Conservation (phyloP, 2,329 filamentous ascomycete genomes). For the Aspergillus melleus region DNA sequence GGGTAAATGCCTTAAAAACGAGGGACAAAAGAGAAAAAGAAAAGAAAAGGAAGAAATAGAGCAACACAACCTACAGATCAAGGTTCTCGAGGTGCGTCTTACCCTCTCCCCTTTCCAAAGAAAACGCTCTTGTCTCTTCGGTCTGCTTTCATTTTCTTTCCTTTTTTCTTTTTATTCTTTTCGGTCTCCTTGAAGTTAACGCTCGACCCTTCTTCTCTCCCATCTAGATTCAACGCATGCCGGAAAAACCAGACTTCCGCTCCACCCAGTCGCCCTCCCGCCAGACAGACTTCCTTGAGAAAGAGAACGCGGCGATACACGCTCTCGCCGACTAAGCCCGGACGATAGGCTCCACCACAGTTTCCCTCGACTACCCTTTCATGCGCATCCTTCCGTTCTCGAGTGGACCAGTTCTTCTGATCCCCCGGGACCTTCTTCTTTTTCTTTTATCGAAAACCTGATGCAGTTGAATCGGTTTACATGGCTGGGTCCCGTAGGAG, state of each 20-base stretch:
- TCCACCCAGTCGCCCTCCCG: conserved; percentile 21
- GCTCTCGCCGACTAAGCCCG: conserved; percentile 15
- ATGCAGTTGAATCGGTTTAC: conserved; percentile 46
- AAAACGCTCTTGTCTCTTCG: too few relatives aligned
- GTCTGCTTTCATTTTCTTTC: not conserved
- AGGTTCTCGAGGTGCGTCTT: conserved; percentile 17
- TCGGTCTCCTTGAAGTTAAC: not conserved
- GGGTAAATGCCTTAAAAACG: not conserved
- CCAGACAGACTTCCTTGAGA: conserved; percentile 27
- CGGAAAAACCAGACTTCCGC: conserved; percentile 38
- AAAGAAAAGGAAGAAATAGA: not conserved
- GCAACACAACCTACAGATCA: not conserved
- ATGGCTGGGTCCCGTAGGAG: conserved; percentile 53
- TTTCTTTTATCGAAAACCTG: conserved; percentile 26
- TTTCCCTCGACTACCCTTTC: conserved; percentile 23
- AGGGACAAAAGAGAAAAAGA: conserved; percentile 1
- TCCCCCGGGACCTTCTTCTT: conserved; percentile 10
- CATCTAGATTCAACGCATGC: conserved; percentile 11
- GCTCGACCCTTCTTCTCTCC: conserved; percentile 8
- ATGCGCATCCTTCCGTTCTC: conserved; percentile 13
- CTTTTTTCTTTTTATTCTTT: not conserved
- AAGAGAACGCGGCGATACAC: conserved; percentile 28
- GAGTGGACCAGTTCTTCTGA: conserved; percentile 14
- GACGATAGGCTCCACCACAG: conserved; percentile 20
- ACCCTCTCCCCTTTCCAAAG: not conserved